Percentiles rank a stretch among this genome's conserved stretches.
Conservation (phyloP, 306 rosid genomes). For the Trifolium repens region DNA sequence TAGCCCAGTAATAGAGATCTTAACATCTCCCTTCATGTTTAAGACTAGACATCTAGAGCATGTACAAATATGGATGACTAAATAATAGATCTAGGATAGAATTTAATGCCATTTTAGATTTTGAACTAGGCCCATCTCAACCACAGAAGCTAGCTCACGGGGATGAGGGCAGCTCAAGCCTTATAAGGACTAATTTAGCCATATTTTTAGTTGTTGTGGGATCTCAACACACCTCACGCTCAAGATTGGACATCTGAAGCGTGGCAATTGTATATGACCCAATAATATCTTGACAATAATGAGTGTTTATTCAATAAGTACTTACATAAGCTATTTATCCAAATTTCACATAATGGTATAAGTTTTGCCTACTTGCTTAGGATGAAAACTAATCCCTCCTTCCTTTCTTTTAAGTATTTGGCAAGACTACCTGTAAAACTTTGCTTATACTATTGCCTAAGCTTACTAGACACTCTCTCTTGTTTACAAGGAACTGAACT, state of each 20-base stretch:
- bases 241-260: slow-evolving; percentile 1
- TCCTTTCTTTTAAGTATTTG: background rate
- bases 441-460: slow-evolving; percentile 1
- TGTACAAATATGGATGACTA: background rate
- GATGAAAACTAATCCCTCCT: background rate
- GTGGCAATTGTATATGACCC: background rate
- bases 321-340: background rate
- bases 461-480: too few species aligned
- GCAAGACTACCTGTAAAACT: slow-evolving; percentile 20
- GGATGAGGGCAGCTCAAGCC: background rate
- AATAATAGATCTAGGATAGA: background rate
- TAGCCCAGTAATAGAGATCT: background rate
- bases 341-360: background rate
- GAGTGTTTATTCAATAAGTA: too few species aligned
- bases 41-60: background rate
- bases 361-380: slow-evolving; percentile 11
- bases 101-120: background rate
- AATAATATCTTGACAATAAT: background rate
- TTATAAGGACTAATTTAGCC: slow-evolving; percentile 6
- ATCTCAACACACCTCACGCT: background rate
- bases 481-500: too few species aligned
- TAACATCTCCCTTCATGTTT: background rate
- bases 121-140: background rate
- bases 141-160: background rate
- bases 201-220: background rate